Percentiles rank a stretch among this genome's conserved stretches.
Conservation (phyloP, 2,329 filamentous ascomycete species). For the Corniculantispora saksenae region DNA sequence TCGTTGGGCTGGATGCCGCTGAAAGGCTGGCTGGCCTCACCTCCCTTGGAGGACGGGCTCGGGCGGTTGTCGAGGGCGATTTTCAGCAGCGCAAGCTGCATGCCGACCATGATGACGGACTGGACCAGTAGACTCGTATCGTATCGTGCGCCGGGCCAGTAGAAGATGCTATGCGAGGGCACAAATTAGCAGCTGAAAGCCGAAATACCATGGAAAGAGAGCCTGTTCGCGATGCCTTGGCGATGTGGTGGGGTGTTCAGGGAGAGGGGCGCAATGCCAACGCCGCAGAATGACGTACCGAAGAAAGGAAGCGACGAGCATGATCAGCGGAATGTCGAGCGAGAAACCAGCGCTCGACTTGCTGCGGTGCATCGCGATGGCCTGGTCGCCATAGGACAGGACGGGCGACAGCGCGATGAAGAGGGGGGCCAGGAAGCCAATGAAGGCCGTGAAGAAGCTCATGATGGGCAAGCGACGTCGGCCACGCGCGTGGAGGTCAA, state of each 20-base stretch:
- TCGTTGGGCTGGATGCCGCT: slow-evolving; percentile 47
- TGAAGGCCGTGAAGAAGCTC: slow-evolving; percentile 48
- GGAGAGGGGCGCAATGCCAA: not conserved
- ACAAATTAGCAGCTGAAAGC: slow-evolving; percentile 25
- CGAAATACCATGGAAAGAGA: not conserved
- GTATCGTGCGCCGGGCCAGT: slow-evolving; percentile 67
- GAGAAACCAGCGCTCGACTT: slow-evolving; percentile 70
- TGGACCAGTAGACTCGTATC: slow-evolving; percentile 65
- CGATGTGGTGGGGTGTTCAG: not conserved
- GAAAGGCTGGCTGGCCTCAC: slow-evolving; percentile 64
- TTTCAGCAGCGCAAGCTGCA: slow-evolving; percentile 65
- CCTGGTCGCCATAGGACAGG: slow-evolving; percentile 67
- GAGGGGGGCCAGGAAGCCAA: slow-evolving; percentile 60
- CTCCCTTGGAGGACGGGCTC: slow-evolving; percentile 58
- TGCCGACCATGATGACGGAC: slow-evolving; percentile 64
- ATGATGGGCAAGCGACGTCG: slow-evolving; percentile 24
- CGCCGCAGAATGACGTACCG: slow-evolving; percentile 47
- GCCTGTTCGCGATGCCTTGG: not conserved
- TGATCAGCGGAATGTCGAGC: slow-evolving; percentile 70
- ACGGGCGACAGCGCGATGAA: slow-evolving; percentile 66
- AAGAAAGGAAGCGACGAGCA: slow-evolving; percentile 68
- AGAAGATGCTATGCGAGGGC: slow-evolving; percentile 57
- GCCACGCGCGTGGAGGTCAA: not conserved
- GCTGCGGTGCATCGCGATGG: slow-evolving; percentile 62
- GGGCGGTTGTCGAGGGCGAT: slow-evolving; percentile 70